Evolutionary conservation across 768 basidiomycete species (phyloP).

Genomic region (Podaxis sp.): DNA sequence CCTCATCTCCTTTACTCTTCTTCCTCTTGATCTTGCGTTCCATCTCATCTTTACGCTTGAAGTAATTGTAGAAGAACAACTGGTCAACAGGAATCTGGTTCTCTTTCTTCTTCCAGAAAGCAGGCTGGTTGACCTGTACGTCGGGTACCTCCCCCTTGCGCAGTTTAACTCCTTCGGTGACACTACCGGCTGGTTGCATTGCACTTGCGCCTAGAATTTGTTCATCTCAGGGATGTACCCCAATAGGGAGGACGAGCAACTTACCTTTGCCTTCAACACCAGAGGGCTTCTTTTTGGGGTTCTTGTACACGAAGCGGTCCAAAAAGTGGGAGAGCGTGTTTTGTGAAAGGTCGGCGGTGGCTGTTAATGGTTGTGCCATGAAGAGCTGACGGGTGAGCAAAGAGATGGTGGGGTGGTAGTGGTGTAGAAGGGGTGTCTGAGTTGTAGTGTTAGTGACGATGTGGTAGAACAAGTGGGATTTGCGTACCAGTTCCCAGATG

Average conservation of each 20-base stretch:
- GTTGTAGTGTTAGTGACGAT: background rate
- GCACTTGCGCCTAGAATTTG: slow-evolving; percentile 75
- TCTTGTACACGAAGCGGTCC: slow-evolving; percentile 96
- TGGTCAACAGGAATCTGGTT: slow-evolving; percentile 87
- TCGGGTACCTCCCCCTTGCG: slow-evolving; percentile 55
- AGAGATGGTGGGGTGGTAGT: slow-evolving; percentile 89
- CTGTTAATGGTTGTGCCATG: slow-evolving; percentile 66
- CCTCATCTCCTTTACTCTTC: slow-evolving; percentile 30
- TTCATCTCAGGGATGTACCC: slow-evolving; percentile 15
- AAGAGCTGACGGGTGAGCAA: slow-evolving; percentile 86
- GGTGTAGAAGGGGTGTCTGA: slow-evolving; percentile 75
- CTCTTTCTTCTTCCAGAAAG: slow-evolving; percentile 66
- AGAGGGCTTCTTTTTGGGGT: slow-evolving; percentile 70
- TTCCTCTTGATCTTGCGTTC: slow-evolving; percentile 39
- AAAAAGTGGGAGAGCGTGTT: slow-evolving; percentile 95
- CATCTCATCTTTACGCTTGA: slow-evolving; percentile 64
- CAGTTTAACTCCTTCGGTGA: slow-evolving; percentile 72
- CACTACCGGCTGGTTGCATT: slow-evolving; percentile 90
- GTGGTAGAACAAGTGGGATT: slow-evolving; percentile 8
- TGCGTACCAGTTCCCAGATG: slow-evolving; percentile 85
- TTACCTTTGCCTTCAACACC: slow-evolving; percentile 16
- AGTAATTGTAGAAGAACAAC: slow-evolving; percentile 93
- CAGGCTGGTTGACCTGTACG: slow-evolving; percentile 67
- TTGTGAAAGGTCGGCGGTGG: slow-evolving; percentile 83
- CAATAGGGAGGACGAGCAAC: background rate